Conservation (phyloP, 2,329 filamentous ascomycete genomes). For the Exophiala bonariae region DNA sequence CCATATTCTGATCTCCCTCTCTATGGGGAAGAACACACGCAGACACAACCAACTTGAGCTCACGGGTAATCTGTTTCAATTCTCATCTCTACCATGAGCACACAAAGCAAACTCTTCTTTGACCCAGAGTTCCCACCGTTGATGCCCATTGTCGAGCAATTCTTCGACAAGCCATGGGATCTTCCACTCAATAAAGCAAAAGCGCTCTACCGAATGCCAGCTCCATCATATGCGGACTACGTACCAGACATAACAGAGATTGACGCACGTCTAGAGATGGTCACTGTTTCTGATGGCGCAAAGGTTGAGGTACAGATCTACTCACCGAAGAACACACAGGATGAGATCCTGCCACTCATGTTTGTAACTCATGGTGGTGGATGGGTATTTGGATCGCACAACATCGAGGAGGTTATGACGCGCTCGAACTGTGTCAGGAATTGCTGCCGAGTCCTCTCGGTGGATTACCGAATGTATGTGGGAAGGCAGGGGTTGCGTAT, state of each 20-base stretch:
- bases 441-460: neutral
- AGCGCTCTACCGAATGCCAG: neutral
- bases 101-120: neutral
- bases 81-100: no score
- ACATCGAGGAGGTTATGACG: constrained; percentile 2
- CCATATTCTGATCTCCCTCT: no score
- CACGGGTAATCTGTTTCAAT: no score
- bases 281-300: constrained; percentile 2
- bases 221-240: neutral
- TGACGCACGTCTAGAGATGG: neutral
- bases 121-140: neutral
- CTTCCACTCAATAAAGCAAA: neutral
- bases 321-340: neutral
- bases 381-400: constrained; percentile 5
- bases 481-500: neutral
- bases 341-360: constrained; percentile 2
- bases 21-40: no score
- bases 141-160: neutral
- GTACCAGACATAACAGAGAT: neutral
- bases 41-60: no score
- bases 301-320: constrained; percentile 7
- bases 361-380: constrained; percentile 10
- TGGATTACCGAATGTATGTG: constrained; percentile 9
- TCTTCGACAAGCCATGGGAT: neutral
- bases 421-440: constrained; percentile 3